Conservation (phyloP, 1,284 basidiomycete species). For the Anthracocystis walkeri region DNA sequence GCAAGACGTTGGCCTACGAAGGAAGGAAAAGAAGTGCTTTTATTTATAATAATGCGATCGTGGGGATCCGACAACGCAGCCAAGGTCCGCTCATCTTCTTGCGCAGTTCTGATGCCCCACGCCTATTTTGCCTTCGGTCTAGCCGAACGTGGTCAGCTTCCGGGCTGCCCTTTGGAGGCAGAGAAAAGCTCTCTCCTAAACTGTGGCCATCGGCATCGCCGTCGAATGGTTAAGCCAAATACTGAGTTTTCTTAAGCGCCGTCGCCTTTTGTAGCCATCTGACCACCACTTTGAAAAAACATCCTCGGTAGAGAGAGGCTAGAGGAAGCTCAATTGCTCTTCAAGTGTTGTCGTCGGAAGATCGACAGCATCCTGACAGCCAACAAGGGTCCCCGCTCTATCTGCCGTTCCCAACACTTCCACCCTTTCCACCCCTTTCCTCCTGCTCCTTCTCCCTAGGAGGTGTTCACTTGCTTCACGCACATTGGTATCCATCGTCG, state of each 20-base stretch:
- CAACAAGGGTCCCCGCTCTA: background rate
- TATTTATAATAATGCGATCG: constrained; percentile 8
- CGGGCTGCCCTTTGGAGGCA: background rate
- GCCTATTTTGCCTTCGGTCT: too few relatives aligned
- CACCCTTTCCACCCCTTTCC: background rate
- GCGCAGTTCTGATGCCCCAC: constrained; percentile 6
- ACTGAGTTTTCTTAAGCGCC: background rate
- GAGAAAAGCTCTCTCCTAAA: background rate
- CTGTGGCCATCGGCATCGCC: constrained; percentile 2
- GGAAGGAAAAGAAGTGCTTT: too few relatives aligned
- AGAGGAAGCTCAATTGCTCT: background rate
- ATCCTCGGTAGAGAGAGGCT: background rate
- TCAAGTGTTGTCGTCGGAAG: constrained; percentile 3
- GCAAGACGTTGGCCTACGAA: background rate
- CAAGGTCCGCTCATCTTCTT: background rate
- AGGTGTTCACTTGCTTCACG: too few relatives aligned
- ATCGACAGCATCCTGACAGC: constrained; percentile 2
- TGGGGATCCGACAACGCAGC: constrained; percentile 29
- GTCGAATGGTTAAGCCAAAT: background rate
- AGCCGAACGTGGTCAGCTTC: constrained; percentile 5
- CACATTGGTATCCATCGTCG: background rate
- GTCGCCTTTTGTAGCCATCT: background rate
- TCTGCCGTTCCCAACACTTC: background rate
- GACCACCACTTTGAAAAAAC: background rate
- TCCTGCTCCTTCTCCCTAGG: too few relatives aligned